phyloP scores from a whole-genome alignment of 2,329 filamentous ascomycete genomes.

The Xylariaceae sp. region DNA sequence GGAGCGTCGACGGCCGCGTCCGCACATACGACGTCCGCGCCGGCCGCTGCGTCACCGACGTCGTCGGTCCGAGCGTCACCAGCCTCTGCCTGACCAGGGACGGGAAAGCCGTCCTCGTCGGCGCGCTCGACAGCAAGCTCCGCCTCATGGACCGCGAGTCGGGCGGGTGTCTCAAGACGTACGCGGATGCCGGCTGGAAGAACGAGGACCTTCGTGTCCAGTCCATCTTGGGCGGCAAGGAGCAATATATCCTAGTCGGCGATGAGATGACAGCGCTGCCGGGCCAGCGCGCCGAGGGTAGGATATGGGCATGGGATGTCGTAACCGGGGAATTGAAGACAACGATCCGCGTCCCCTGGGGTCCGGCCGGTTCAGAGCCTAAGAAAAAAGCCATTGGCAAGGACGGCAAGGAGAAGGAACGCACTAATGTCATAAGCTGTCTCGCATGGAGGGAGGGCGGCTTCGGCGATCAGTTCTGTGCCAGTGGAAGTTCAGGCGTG shows the following conservation, averaged over 20 bases:
- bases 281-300: slow-evolving; percentile 43
- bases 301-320: slow-evolving; percentile 78
- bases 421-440: slow-evolving; percentile 56
- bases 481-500: slow-evolving; percentile 58
- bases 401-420: slow-evolving; percentile 55
- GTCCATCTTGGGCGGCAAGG: slow-evolving; percentile 67
- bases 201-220: slow-evolving; percentile 72
- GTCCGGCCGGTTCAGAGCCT: slow-evolving; percentile 41
- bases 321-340: slow-evolving; percentile 64
- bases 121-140: slow-evolving; percentile 68
- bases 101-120: slow-evolving; percentile 68
- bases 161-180: slow-evolving; percentile 69
- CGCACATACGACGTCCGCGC: slow-evolving; percentile 77
- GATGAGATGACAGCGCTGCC: slow-evolving; percentile 55
- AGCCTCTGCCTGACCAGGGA: slow-evolving; percentile 66
- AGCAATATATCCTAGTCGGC: slow-evolving; percentile 73
- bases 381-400: slow-evolving; percentile 51
- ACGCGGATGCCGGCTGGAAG: slow-evolving; percentile 50
- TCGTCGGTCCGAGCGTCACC: slow-evolving; percentile 67
- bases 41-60: slow-evolving; percentile 65
- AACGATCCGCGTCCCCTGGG: slow-evolving; percentile 55
- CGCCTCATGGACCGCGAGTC: slow-evolving; percentile 74
- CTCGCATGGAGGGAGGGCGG: slow-evolving; percentile 58
- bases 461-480: slow-evolving; percentile 60
- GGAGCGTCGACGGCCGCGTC: slow-evolving; percentile 79